Evolutionary conservation across 2,329 filamentous ascomycete species (phyloP).

Genomic region (Aspergillus caelatus): DNA sequence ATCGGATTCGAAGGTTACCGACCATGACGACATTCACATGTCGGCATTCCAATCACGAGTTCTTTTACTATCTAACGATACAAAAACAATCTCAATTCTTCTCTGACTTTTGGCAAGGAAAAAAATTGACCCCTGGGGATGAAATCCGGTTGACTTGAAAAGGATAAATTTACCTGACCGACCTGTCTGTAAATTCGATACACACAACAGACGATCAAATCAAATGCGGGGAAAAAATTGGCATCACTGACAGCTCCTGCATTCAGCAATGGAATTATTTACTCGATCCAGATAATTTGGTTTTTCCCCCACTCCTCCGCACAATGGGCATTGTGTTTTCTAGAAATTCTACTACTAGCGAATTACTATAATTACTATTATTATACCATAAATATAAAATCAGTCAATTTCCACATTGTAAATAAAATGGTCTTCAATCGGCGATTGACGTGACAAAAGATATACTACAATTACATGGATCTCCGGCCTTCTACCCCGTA

Average conservation of each 20-base stretch:
- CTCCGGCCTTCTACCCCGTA: background rate
- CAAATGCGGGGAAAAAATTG: slow-evolving; percentile 1
- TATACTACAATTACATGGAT: background rate
- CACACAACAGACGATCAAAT: background rate
- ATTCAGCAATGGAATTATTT: slow-evolving; percentile 1
- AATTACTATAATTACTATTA: background rate
- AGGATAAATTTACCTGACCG: background rate
- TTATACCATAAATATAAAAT: no score
- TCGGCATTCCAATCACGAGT: background rate
- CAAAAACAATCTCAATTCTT: background rate
- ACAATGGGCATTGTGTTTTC: background rate
- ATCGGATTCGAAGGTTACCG: background rate
- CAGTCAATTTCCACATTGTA: no score
- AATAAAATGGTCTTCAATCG: no score
- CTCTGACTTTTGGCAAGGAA: background rate
- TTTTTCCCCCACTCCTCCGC: background rate
- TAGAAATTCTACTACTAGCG: background rate
- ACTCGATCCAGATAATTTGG: background rate
- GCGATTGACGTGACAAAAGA: no score
- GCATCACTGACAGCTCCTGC: background rate
- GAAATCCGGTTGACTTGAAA: background rate
- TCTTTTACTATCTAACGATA: background rate
- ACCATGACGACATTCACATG: slow-evolving; percentile 12
- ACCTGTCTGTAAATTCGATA: background rate
- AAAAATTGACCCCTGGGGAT: background rate